Percentiles rank a stretch among this genome's conserved stretches.
Evolutionary conservation across 2,329 filamentous ascomycete species (phyloP).

Genomic region (Fusarium sp.): DNA sequence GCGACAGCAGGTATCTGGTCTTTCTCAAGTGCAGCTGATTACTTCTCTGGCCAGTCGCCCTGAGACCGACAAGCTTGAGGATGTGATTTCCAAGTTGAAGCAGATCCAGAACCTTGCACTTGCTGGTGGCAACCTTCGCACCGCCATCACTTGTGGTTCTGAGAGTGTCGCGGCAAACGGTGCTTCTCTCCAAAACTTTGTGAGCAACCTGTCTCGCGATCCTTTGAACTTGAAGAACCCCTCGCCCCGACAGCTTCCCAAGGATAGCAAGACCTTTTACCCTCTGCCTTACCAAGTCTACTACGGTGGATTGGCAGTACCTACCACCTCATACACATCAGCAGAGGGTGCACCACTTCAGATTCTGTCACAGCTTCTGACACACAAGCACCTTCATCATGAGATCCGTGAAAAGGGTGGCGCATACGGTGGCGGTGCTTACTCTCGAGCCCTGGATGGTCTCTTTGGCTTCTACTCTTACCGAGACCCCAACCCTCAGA

Average conservation of each 20-base stretch:
- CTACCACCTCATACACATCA: conserved; percentile 85
- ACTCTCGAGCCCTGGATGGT: conserved; percentile 81
- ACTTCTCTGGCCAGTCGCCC: conserved; percentile 80
- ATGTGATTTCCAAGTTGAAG: conserved; percentile 86
- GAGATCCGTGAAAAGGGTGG: conserved; percentile 98
- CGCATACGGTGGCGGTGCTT: conserved; percentile 93
- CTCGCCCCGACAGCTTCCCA: conserved; percentile 53
- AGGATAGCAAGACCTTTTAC: conserved; percentile 83
- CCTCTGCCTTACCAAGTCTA: conserved; percentile 97
- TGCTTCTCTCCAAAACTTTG: conserved; percentile 75
- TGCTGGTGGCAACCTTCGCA: conserved; percentile 75
- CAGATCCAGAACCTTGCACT: conserved; percentile 84
- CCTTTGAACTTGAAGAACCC: conserved; percentile 55
- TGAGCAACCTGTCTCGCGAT: conserved; percentile 54
- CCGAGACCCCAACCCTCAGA: conserved; percentile 92
- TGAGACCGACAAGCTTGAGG: conserved; percentile 74
- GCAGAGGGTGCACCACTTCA: conserved; percentile 82
- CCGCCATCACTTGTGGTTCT: conserved; percentile 85
- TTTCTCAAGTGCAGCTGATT: conserved; percentile 88
- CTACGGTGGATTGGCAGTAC: conserved; percentile 85
- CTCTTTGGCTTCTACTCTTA: conserved; percentile 97
- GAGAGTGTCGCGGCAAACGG: conserved; percentile 80
- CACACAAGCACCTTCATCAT: conserved; percentile 95
- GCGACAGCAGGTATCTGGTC: conserved; percentile 86
- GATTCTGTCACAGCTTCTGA: conserved; percentile 90